Percentiles rank a stretch among this genome's conserved stretches.
These are phyloP conservation scores for Kuraishia floccosa DNA, from an alignment of 805 yeast genomes.

Conservation along the genomic window DNA sequence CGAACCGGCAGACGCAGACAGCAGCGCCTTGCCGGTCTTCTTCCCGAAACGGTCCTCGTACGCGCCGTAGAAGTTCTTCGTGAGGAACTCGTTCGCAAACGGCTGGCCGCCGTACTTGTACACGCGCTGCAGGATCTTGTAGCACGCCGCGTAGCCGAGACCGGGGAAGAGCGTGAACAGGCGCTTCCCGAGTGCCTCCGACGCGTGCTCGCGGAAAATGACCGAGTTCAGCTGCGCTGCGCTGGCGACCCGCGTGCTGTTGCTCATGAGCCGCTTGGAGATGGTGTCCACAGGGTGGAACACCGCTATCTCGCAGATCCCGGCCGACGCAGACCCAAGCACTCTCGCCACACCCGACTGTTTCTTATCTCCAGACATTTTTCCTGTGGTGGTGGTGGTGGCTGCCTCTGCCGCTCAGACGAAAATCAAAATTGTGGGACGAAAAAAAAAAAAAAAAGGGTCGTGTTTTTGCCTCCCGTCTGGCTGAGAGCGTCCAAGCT, in stretches of 20 bases:
- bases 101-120: constrained; percentile 99
- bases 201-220: constrained; percentile 75
- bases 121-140: constrained; percentile 92
- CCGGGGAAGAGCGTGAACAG: constrained; percentile 90
- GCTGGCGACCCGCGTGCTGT: constrained; percentile 57
- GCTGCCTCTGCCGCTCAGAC: too few species aligned
- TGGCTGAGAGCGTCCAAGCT: too few species aligned
- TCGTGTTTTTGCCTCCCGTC: too few species aligned
- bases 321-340: constrained; percentile 97
- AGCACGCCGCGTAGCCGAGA: constrained; percentile 94
- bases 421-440: too few species aligned
- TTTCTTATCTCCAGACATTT: constrained; percentile 53
- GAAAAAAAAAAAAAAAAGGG: too few species aligned
- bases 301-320: constrained; percentile 90
- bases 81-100: constrained; percentile 87
- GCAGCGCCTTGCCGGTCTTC: constrained; percentile 93
- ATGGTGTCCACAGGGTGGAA: constrained; percentile 99
- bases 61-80: constrained; percentile 54
- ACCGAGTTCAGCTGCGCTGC: constrained; percentile 68
- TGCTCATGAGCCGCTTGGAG: constrained; percentile 89
- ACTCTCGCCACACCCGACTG: constrained; percentile 87
- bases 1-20: constrained; percentile 97
- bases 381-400: too few species aligned
- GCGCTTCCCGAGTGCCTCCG: constrained; percentile 59
- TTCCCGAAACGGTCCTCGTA: constrained; percentile 78